These are phyloP conservation scores for Gaeumannomyces sp. DNA, from an alignment of 2,329 filamentous ascomycete genomes.

Conservation along the genomic window DNA sequence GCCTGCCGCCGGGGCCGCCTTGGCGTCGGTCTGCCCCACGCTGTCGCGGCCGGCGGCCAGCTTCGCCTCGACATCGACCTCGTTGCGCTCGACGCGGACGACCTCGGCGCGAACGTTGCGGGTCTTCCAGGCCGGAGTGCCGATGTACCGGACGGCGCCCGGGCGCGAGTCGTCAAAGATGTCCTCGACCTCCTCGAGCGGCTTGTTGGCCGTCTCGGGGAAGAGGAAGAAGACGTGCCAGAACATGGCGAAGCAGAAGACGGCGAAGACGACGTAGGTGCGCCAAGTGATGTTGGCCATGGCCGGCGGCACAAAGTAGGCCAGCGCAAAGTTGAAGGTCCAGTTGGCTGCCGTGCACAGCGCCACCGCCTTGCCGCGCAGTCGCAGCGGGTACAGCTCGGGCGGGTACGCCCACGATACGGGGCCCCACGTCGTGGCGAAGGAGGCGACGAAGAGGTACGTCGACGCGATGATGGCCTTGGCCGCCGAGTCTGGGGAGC, in stretches of 20 bases:
- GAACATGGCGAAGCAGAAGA: slow-evolving; percentile 27
- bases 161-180: slow-evolving; percentile 30
- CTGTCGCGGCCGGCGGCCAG: slow-evolving; percentile 13
- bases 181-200: slow-evolving; percentile 26
- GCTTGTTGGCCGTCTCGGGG: slow-evolving; percentile 30
- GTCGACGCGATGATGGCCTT: slow-evolving; percentile 59
- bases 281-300: slow-evolving; percentile 32
- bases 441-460: slow-evolving; percentile 54
- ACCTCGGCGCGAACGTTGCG: slow-evolving; percentile 28
- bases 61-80: slow-evolving; percentile 30
- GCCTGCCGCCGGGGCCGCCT: no score
- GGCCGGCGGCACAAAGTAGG: slow-evolving; percentile 31
- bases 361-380: slow-evolving; percentile 30
- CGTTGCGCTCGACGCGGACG: slow-evolving; percentile 27
- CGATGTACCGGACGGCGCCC: slow-evolving; percentile 31
- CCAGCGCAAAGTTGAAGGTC: slow-evolving; percentile 35
- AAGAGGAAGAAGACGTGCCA: slow-evolving; percentile 28
- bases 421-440: slow-evolving; percentile 38
- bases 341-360: slow-evolving; percentile 30
- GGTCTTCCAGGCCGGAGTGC: slow-evolving; percentile 37
- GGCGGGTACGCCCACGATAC: slow-evolving; percentile 40
- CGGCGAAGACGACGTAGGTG: slow-evolving; percentile 28
- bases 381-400: slow-evolving; percentile 40
- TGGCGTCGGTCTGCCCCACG: neutral
- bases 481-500: slow-evolving; percentile 38